Evolutionary conservation across 768 basidiomycete genomes (phyloP).

Genomic region (Candolleomyces aberdarensis): DNA sequence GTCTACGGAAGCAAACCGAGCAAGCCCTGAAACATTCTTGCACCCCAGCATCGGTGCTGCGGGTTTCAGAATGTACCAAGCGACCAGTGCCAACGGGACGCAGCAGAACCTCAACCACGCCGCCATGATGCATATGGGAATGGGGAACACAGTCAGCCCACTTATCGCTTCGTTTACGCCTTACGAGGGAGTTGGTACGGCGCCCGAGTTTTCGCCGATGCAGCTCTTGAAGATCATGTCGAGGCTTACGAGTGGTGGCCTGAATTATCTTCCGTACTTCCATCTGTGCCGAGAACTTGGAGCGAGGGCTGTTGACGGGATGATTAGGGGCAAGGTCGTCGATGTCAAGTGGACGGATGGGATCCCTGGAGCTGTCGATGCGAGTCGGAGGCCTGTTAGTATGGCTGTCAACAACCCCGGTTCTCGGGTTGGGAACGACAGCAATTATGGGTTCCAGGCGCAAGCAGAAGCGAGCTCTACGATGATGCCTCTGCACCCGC

Average conservation of each 20-base stretch:
- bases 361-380: conserved; percentile 4
- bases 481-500: background rate
- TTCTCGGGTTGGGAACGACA: background rate
- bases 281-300: conserved; percentile 81
- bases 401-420: background rate
- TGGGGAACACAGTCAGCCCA: conserved; percentile 1
- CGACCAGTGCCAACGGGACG: conserved; percentile 28
- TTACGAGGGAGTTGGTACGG: conserved; percentile 4
- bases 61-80: conserved; percentile 59
- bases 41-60: conserved; percentile 59
- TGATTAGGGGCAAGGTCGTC: conserved; percentile 75
- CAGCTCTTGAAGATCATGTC: conserved; percentile 82
- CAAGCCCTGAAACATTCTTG: conserved; percentile 42
- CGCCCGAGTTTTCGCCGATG: conserved; percentile 67
- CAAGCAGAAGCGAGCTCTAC: too few relatives aligned
- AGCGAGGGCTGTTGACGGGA: conserved; percentile 78
- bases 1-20: conserved; percentile 19
- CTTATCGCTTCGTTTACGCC: conserved; percentile 10
- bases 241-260: conserved; percentile 57
- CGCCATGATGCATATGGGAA: background rate
- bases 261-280: conserved; percentile 73
- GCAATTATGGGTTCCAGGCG: background rate
- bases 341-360: conserved; percentile 74
- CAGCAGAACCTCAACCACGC: conserved; percentile 18
- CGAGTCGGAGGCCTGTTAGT: conserved; percentile 3